phyloP scores from a whole-genome alignment of 305 asterid species.

The Solanum hybrid region DNA sequence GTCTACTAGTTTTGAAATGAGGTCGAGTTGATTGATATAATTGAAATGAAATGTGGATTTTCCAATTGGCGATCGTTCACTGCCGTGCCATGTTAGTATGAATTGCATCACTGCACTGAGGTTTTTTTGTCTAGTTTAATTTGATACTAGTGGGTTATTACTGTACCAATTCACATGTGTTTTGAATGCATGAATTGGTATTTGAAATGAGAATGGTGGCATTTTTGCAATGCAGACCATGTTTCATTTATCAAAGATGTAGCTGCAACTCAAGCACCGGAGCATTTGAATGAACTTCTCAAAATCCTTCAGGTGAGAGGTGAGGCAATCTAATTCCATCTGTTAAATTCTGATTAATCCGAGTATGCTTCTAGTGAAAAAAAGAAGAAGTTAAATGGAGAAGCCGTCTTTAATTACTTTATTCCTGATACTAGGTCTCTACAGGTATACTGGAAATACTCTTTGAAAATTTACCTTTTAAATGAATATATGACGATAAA shows the following conservation, averaged over 20 bases:
- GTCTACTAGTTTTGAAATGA: background rate
- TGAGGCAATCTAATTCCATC: constrained; percentile 14
- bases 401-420: background rate
- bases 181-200: background rate
- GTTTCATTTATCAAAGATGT: constrained; percentile 63
- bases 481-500: background rate
- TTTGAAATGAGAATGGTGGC: background rate
- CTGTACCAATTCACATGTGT: background rate
- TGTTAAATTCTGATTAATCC: background rate
- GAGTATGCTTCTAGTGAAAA: background rate
- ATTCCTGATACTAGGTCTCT: background rate
- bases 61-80: background rate
- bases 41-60: background rate
- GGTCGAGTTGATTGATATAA: background rate
- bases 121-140: background rate
- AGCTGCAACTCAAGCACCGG: constrained; percentile 71
- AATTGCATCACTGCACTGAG: background rate
- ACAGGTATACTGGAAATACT: background rate
- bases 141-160: background rate
- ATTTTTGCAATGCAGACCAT: constrained; percentile 44
- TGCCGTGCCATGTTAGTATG: background rate
- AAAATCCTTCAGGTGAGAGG: constrained; percentile 81
- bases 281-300: constrained; percentile 73
- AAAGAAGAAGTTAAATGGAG: background rate
- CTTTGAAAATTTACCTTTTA: background rate